Base-by-base conservation (phyloP, 2,329 filamentous ascomycete genomes). In the Cercospora sesami region DNA sequence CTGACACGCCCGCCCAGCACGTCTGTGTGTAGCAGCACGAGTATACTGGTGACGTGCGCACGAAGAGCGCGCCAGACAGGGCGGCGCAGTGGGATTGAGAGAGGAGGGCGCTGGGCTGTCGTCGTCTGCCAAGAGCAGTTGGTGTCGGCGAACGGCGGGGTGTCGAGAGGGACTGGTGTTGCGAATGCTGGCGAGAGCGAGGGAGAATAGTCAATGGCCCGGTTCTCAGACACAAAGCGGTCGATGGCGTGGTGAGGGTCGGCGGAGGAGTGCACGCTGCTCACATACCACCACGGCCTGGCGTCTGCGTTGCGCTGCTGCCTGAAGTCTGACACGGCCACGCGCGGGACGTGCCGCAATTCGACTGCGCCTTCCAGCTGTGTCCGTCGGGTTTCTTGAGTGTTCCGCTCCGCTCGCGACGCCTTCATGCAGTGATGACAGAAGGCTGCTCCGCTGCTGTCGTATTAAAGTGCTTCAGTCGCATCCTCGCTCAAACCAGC, bases 291-390 rank as follows among this genome's bases (percentile, higher is more conserved):
- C 53, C 26, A 28, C 53, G 30, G 53, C 53, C 53, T 58, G 26
- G 53, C 53, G 53, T 33, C 23, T 58, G 53, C 30, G 53, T 58
- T 58, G 53, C 53, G 53, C 30, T 30, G 53, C 30, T 58, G 53
- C 53, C 53, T 58, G 30, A 58, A 58, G 26, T 58, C 53, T 26
- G 51, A n/a, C 51, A 12, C 51, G 51, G 51, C 45, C 48, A 28
- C 48, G 18, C 18, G 48, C 21, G 18, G 21, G 53, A 30, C 53
- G 53, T 30, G 53, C 53, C 36, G 36, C 36, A 42, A 6, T 31
- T 23, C 53, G 53, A 57, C 53, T 57, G 53, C 53, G 53, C 53
- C 36, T 42, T 42, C 16, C 36, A n/a, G 16, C 36, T 3, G 36
- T 42, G 36, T 42, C 45, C 45, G 45, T 48, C 45, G 45, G 10